These are phyloP conservation scores for Termitomyces sp. DNA, from an alignment of 768 basidiomycete genomes.

Conservation along the genomic window DNA sequence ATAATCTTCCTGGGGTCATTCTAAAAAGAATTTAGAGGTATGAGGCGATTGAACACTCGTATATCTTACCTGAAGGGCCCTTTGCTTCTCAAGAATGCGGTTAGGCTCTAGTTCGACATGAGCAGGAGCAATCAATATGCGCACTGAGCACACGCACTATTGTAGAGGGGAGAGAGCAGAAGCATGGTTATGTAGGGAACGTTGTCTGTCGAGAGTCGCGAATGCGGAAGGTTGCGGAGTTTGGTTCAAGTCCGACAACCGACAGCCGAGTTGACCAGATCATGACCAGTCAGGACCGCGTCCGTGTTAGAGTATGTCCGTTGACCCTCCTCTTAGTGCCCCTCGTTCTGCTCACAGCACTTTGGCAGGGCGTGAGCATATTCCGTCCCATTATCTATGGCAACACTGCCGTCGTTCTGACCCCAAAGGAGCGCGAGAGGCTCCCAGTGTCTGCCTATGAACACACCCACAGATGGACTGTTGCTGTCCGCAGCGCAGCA, in stretches of 20 bases:
- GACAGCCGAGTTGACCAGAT: constrained; percentile 26
- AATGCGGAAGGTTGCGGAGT: constrained; percentile 40
- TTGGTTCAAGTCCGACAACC: constrained; percentile 25
- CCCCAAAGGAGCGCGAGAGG: constrained; percentile 59
- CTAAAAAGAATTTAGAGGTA: constrained; percentile 20
- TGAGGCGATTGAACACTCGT: constrained; percentile 6
- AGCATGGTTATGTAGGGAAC: constrained; percentile 32
- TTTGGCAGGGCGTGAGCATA: constrained; percentile 73
- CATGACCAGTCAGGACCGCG: constrained; percentile 50
- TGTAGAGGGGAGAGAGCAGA: constrained; percentile 53
- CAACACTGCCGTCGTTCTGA: constrained; percentile 81
- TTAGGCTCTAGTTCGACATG: constrained; percentile 48
- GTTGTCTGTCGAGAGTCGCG: constrained; percentile 16
- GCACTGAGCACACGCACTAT: constrained; percentile 42
- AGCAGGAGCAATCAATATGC: neutral
- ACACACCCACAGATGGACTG: constrained; percentile 96
- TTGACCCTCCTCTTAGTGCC: constrained; percentile 8
- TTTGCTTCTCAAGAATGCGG: constrained; percentile 60
- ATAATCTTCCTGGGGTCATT: constrained; percentile 49
- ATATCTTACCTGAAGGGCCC: constrained; percentile 53
- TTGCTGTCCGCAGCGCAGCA: constrained; percentile 87
- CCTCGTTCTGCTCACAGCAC: constrained; percentile 11
- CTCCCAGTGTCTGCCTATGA: constrained; percentile 45
- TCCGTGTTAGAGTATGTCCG: constrained; percentile 70
- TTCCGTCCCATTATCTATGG: constrained; percentile 93